These are phyloP conservation scores for Beauveria sp. DNA, from an alignment of 2,329 filamentous ascomycete genomes.

Conservation along the genomic window DNA sequence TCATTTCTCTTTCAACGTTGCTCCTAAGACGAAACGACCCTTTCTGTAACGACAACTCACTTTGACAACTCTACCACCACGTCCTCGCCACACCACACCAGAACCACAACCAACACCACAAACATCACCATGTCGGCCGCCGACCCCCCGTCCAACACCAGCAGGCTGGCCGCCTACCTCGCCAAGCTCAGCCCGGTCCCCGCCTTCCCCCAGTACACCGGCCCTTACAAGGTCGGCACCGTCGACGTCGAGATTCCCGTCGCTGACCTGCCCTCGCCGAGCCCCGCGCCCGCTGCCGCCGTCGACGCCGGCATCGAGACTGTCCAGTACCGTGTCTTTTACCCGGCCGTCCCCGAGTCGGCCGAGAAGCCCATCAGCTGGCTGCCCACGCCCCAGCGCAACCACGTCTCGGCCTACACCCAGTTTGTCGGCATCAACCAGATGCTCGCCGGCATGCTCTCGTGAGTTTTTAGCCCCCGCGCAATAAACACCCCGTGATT, in stretches of 20 bases:
- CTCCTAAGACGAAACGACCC: not conserved
- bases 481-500: no score
- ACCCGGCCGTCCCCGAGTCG: conserved; percentile 54
- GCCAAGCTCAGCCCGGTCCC: conserved; percentile 60
- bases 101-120: not conserved
- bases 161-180: conserved; percentile 40
- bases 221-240: conserved; percentile 70
- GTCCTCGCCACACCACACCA: not conserved
- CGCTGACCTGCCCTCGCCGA: conserved; percentile 46
- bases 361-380: conserved; percentile 58
- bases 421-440: conserved; percentile 63
- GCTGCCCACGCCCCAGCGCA: conserved; percentile 69
- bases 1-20: not conserved
- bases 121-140: conserved; percentile 2
- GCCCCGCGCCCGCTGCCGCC: conserved; percentile 44
- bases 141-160: not conserved
- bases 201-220: conserved; percentile 65
- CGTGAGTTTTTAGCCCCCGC: conserved; percentile 35
- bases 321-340: conserved; percentile 74
- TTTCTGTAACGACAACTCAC: not conserved
- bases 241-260: conserved; percentile 74
- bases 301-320: conserved; percentile 54
- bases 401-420: conserved; percentile 67
- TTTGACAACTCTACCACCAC: not conserved
- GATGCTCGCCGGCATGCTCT: conserved; percentile 49